Conservation (phyloP, 495 filamentous ascomycete species). For the Physcia stellaris region DNA sequence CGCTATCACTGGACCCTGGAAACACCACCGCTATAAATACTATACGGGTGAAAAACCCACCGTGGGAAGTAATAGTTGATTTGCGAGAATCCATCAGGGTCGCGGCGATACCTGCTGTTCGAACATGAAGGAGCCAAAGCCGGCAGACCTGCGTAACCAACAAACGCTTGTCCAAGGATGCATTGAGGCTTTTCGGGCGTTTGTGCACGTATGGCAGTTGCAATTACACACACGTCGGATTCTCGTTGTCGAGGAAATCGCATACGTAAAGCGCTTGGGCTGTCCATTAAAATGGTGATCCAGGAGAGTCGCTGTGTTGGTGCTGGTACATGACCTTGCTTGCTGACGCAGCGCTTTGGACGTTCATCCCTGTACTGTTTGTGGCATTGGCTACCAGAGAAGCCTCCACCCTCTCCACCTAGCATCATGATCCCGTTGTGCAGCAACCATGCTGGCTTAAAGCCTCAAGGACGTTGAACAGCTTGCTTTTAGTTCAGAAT, state of each 20-base stretch:
- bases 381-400: too few species aligned
- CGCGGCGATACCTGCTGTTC: neutral
- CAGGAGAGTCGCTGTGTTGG: neutral
- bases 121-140: neutral
- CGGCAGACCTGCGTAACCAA: slow-evolving; percentile 5
- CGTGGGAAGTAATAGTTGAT: slow-evolving; percentile 4
- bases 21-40: neutral
- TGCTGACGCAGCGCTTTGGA: neutral
- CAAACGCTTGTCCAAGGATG: neutral
- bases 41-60: slow-evolving; percentile 1
- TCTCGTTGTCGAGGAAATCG: neutral
- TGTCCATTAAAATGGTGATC: neutral
- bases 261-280: slow-evolving; percentile 1
- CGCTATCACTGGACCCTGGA: neutral
- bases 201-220: neutral
- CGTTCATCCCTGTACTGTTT: too few species aligned
- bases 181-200: neutral
- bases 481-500: neutral
- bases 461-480: neutral
- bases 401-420: too few species aligned
- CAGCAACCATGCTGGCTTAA: neutral
- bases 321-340: neutral
- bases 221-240: slow-evolving; percentile 2
- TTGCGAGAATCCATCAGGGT: neutral
- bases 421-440: too few species aligned